Conservation (phyloP, 1,284 basidiomycete species). For the Puccinia polysora region DNA sequence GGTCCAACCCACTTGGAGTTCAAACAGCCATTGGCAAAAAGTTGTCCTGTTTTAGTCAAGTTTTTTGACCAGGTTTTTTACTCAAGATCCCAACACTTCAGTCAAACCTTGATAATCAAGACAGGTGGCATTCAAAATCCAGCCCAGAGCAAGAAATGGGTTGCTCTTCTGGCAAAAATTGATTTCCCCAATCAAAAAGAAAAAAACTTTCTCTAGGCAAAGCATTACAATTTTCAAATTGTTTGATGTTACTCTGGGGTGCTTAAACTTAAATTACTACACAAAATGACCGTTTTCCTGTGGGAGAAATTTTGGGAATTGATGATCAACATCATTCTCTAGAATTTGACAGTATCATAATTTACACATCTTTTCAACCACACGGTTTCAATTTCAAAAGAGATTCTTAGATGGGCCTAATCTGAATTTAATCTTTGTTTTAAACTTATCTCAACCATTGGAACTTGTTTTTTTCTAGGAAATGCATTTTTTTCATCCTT, state of each 20-base stretch:
- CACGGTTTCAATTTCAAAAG: constrained; percentile 48
- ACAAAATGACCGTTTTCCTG: background rate
- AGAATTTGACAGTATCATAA: constrained; percentile 46
- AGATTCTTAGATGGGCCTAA: constrained; percentile 13
- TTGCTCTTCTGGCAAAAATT: constrained; percentile 81
- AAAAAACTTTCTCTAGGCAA: constrained; percentile 35
- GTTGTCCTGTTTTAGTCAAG: too few relatives aligned
- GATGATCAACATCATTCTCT: too few relatives aligned
- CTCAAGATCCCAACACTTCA: too few relatives aligned
- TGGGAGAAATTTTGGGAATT: background rate
- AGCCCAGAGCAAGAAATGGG: too few relatives aligned
- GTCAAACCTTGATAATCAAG: too few relatives aligned
- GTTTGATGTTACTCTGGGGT: constrained; percentile 22
- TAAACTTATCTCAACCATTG: constrained; percentile 10
- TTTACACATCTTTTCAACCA: constrained; percentile 51
- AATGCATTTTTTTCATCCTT: constrained; percentile 7
- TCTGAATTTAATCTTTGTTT: constrained; percentile 32
- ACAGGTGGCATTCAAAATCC: too few relatives aligned
- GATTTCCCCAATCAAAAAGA: constrained; percentile 58
- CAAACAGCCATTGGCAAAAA: too few relatives aligned
- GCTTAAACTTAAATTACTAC: constrained; percentile 18
- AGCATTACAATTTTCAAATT: constrained; percentile 29
- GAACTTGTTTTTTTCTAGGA: constrained; percentile 13
- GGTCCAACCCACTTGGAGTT: too few relatives aligned
- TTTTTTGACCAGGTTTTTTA: too few relatives aligned